Evolutionary conservation across 768 basidiomycete species (phyloP).

Genomic region (Pleurotus salmoneostramineus): DNA sequence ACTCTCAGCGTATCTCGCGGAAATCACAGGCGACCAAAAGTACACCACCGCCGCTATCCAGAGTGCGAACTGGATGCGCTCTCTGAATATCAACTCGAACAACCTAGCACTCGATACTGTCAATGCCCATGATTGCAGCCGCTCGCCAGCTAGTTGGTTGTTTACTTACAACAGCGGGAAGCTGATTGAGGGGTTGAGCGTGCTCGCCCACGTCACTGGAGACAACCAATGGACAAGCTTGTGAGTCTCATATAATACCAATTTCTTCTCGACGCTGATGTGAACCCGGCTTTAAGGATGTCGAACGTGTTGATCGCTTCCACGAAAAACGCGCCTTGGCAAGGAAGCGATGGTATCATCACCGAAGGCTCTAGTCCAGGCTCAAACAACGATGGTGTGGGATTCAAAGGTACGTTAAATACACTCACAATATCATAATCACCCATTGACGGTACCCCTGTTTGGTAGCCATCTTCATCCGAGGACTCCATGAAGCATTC

Average conservation of each 20-base stretch:
- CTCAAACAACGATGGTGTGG: slow-evolving; percentile 41
- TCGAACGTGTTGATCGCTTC: slow-evolving; percentile 31
- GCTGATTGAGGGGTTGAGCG: slow-evolving; percentile 46
- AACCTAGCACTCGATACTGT: slow-evolving; percentile 45
- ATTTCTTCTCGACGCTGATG: slow-evolving; percentile 9
- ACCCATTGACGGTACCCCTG: background rate
- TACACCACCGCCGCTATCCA: slow-evolving; percentile 43
- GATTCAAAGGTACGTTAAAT: slow-evolving; percentile 42
- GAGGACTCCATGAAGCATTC: slow-evolving; percentile 44
- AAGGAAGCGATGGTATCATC: slow-evolving; percentile 45
- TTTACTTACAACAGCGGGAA: slow-evolving; percentile 58
- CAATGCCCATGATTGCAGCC: slow-evolving; percentile 40
- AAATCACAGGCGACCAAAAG: slow-evolving; percentile 37
- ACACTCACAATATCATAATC: no score
- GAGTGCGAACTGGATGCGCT: slow-evolving; percentile 45
- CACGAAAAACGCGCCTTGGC: slow-evolving; percentile 41
- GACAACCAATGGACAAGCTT: slow-evolving; percentile 36
- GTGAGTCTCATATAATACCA: slow-evolving; percentile 21
- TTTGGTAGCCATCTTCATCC: slow-evolving; percentile 36
- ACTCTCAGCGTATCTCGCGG: slow-evolving; percentile 45
- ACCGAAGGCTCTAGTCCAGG: slow-evolving; percentile 42
- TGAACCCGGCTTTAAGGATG: slow-evolving; percentile 22
- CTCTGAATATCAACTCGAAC: slow-evolving; percentile 37
- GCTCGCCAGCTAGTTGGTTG: slow-evolving; percentile 39
- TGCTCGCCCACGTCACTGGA: slow-evolving; percentile 37